Conservation (phyloP, 176 grass and related monocot species). For the Cocos nucifera region DNA sequence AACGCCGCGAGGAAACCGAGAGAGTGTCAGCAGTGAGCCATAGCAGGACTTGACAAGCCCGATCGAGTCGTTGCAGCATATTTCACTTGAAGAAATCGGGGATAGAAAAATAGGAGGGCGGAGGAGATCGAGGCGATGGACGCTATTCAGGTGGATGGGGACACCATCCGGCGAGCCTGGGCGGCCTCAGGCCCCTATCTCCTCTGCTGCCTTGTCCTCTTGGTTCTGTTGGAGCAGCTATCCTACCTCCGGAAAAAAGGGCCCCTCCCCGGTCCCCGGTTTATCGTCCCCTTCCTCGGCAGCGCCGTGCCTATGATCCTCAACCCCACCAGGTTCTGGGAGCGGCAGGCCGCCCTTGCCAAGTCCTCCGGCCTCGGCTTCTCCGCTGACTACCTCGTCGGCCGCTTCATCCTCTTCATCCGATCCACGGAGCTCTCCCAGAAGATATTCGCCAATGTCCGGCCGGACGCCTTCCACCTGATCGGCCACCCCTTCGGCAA, state of each 20-base stretch:
- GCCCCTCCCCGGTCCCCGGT: conserved; percentile 27
- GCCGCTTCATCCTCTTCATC: conserved; percentile 70
- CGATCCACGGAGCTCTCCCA: conserved; percentile 64
- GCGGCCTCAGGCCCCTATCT: conserved; percentile 34
- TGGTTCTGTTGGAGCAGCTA: conserved; percentile 49
- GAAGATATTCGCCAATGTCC: conserved; percentile 69
- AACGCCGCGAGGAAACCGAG: too few species aligned
- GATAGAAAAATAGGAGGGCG: too few species aligned
- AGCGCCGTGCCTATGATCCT: conserved; percentile 40
- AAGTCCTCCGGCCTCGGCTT: conserved; percentile 38
- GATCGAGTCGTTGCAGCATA: too few species aligned
- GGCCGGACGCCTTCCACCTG: conserved; percentile 73
- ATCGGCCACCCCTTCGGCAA: conserved; percentile 79
- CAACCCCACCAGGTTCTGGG: conserved; percentile 58
- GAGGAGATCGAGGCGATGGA: not conserved
- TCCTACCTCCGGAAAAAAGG: conserved; percentile 74
- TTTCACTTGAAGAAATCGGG: too few species aligned
- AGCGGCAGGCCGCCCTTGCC: conserved; percentile 37
- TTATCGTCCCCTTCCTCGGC: conserved; percentile 64
- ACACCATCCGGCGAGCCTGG: conserved; percentile 5
- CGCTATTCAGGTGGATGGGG: conserved; percentile 23
- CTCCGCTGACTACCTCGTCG: conserved; percentile 50
- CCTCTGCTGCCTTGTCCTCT: conserved; percentile 19
- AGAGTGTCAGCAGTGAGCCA: too few species aligned
- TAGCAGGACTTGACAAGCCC: too few species aligned